These are phyloP conservation scores for Agaricus subrufescens DNA, from an alignment of 768 basidiomycete species.

Conservation along the genomic window DNA sequence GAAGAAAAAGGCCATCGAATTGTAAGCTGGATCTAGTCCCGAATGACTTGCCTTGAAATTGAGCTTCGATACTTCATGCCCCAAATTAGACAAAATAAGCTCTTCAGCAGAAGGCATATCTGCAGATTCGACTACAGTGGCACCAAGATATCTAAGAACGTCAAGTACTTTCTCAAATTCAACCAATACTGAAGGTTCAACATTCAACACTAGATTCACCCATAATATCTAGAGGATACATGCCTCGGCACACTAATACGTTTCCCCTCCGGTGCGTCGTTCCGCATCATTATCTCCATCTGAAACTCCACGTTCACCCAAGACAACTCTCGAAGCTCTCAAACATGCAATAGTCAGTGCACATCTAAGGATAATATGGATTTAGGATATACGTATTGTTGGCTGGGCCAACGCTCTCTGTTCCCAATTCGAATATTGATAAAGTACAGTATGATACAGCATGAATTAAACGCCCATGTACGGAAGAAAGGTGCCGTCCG, in stretches of 20 bases:
- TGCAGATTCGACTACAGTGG: slow-evolving; percentile 56
- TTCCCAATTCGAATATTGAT: too few relatives aligned
- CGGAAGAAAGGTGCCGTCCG: background rate
- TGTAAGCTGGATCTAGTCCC: background rate
- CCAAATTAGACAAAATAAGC: slow-evolving; percentile 28
- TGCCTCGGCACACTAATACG: slow-evolving; percentile 50
- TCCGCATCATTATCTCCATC: slow-evolving; percentile 21
- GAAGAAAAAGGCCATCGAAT: background rate
- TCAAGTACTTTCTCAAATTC: slow-evolving; percentile 36
- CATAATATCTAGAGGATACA: slow-evolving; percentile 28
- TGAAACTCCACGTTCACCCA: too few relatives aligned
- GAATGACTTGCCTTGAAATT: slow-evolving; percentile 51
- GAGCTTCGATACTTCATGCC: slow-evolving; percentile 47
- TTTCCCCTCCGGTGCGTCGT: slow-evolving; percentile 42
- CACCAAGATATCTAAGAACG: slow-evolving; percentile 35
- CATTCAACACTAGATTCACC: slow-evolving; percentile 19
- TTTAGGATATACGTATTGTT: too few relatives aligned
- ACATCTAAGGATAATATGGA: too few relatives aligned
- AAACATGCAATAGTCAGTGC: too few relatives aligned
- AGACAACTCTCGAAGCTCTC: too few relatives aligned
- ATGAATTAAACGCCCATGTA: too few relatives aligned
- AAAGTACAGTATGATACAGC: too few relatives aligned
- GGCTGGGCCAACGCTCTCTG: too few relatives aligned
- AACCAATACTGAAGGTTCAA: slow-evolving; percentile 26
- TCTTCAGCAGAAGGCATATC: slow-evolving; percentile 54